Percentiles rank a stretch among this genome's conserved stretches.
Conservation (phyloP, 805 yeast genomes). For the Vanderwaltozyma yarrowii region DNA sequence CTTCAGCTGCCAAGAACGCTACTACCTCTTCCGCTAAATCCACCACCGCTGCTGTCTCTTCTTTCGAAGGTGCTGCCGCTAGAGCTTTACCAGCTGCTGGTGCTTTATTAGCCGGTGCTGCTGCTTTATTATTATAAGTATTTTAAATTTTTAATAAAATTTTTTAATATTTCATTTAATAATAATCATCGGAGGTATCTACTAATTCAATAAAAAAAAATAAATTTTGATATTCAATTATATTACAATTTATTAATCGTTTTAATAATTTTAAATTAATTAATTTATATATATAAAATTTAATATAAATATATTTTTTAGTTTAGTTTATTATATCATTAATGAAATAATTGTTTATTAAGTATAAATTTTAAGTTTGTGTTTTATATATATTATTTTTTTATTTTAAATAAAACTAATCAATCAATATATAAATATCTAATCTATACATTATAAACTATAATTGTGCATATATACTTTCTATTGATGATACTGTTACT, state of each 20-base stretch:
- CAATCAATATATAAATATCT: too few relatives aligned
- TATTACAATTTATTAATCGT: neutral
- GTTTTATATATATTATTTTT: too few relatives aligned
- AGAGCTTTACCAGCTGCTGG: slow-evolving; percentile 39
- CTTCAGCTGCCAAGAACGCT: slow-evolving; percentile 6
- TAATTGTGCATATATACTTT: neutral
- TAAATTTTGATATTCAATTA: slow-evolving; percentile 1
- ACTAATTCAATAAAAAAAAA: slow-evolving; percentile 1
- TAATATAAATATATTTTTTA: neutral
- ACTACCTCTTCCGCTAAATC: slow-evolving; percentile 7
- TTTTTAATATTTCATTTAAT: slow-evolving; percentile 1
- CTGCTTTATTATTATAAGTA: slow-evolving; percentile 38
- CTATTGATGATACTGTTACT: neutral
- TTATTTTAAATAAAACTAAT: too few relatives aligned
- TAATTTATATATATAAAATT: neutral
- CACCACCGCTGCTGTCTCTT: slow-evolving; percentile 22
- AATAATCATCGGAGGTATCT: slow-evolving; percentile 1
- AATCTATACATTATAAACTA: too few relatives aligned
- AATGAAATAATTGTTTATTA: slow-evolving; percentile 3
- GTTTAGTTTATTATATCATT: neutral
- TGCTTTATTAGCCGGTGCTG: slow-evolving; percentile 40
- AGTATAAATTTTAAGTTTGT: neutral
- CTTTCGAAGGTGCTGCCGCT: slow-evolving; percentile 37
- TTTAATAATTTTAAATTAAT: neutral
- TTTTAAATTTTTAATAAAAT: neutral